Conservation (phyloP, 805 yeast genomes). For the Cyberlindnera mrakii region DNA sequence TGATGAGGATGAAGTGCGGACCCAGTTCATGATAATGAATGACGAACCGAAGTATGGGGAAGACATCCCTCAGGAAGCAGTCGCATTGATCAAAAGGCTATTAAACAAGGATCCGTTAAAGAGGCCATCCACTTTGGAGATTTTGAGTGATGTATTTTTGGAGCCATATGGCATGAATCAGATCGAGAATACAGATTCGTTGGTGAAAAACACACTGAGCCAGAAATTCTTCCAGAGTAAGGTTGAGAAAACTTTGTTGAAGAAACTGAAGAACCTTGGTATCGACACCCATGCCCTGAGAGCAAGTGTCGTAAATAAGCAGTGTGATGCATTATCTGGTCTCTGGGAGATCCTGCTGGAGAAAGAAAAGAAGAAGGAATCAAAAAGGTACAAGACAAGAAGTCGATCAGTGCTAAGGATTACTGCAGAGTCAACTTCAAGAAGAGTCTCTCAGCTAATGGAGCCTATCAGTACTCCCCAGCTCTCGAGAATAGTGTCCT, state of each 20-base stretch:
- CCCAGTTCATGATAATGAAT: constrained; percentile 53
- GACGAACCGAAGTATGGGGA: constrained; percentile 57
- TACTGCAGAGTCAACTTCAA: constrained; percentile 21
- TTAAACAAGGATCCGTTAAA: constrained; percentile 58
- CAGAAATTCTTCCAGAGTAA: constrained; percentile 48
- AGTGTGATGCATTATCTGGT: constrained; percentile 70
- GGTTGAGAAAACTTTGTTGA: constrained; percentile 56
- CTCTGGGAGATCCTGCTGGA: constrained; percentile 67
- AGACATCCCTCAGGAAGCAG: constrained; percentile 42
- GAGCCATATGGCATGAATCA: constrained; percentile 38
- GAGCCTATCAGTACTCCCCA: constrained; percentile 22
- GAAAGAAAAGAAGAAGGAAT: constrained; percentile 29
- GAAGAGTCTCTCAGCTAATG: constrained; percentile 23
- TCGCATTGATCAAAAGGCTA: constrained; percentile 44
- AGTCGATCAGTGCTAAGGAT: constrained; percentile 29
- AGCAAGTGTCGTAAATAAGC: constrained; percentile 47
- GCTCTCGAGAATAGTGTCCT: constrained; percentile 24
- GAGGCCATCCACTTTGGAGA: constrained; percentile 53
- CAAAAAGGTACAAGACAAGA: constrained; percentile 27
- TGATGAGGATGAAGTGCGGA: constrained; percentile 63
- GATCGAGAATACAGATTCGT: constrained; percentile 32
- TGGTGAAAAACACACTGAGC: constrained; percentile 30
- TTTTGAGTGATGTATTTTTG: constrained; percentile 46
- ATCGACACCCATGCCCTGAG: constrained; percentile 57
- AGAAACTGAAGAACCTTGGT: constrained; percentile 53